phyloP scores from a whole-genome alignment of 2,329 filamentous ascomycete genomes.

The Fonsecaea pugnacius region DNA sequence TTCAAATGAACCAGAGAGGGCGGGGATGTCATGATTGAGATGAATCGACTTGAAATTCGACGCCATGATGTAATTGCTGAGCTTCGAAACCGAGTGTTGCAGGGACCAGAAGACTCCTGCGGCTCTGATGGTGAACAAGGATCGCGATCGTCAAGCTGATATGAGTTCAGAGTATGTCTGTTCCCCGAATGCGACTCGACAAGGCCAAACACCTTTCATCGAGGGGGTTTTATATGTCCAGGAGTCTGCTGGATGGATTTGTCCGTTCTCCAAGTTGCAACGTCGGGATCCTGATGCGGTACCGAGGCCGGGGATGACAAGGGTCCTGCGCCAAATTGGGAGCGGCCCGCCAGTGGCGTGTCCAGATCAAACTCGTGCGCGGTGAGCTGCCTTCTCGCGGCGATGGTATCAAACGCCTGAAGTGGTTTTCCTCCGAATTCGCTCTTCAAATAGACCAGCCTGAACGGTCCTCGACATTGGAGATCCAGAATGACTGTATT shows the following conservation, averaged over 20 bases:
- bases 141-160: background rate
- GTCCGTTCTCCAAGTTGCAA: background rate
- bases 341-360: background rate
- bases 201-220: background rate
- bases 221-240: background rate
- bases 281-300: background rate
- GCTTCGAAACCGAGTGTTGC: background rate
- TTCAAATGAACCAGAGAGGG: conserved; percentile 50
- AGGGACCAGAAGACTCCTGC: background rate
- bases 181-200: background rate
- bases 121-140: background rate
- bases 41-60: conserved; percentile 26
- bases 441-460: background rate
- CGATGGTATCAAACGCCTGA: no score
- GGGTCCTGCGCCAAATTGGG: background rate
- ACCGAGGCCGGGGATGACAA: background rate
- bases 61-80: conserved; percentile 18
- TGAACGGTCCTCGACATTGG: background rate
- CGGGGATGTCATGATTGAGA: conserved; percentile 33
- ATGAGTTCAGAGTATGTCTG: background rate
- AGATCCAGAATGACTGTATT: background rate
- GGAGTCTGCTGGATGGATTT: background rate
- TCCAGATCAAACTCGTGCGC: no score
- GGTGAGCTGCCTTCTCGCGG: no score
- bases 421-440: background rate